phyloP scores from a whole-genome alignment of 1,284 basidiomycete genomes.

The Pseudozyma sp. region DNA sequence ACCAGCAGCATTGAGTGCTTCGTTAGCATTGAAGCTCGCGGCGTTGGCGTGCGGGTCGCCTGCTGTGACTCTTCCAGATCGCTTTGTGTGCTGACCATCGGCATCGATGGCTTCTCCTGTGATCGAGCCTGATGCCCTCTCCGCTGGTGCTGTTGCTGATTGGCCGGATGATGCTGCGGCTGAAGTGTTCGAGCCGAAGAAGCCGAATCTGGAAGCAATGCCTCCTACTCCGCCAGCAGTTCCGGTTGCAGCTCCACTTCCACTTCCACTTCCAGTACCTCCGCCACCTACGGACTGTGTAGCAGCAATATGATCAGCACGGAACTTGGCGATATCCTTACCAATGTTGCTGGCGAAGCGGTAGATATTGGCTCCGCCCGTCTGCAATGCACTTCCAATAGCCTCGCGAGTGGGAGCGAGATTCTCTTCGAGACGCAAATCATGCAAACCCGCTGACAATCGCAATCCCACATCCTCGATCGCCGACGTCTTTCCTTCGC shows the following conservation, averaged over 20 bases:
- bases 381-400: constrained; percentile 60
- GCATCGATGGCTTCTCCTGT: constrained; percentile 55
- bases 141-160: background rate
- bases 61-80: constrained; percentile 29
- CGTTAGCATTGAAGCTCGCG: constrained; percentile 36
- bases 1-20: constrained; percentile 42
- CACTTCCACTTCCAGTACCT: background rate
- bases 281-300: constrained; percentile 17
- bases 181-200: constrained; percentile 21
- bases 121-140: constrained; percentile 35
- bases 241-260: background rate
- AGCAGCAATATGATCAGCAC: constrained; percentile 31
- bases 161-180: constrained; percentile 7
- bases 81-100: constrained; percentile 32
- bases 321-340: constrained; percentile 58
- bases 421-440: constrained; percentile 65
- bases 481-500: constrained; percentile 62
- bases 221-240: constrained; percentile 17
- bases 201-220: constrained; percentile 30
- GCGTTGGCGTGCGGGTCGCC: constrained; percentile 7
- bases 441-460: constrained; percentile 62
- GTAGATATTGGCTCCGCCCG: constrained; percentile 58
- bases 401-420: constrained; percentile 63
- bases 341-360: constrained; percentile 59
- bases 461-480: constrained; percentile 65